Evolutionary conservation across 2,329 filamentous ascomycete genomes (phyloP), one percentile per base, ranked within the genome.

Genomic region (Pseudocercospora fijiensis): DNA sequence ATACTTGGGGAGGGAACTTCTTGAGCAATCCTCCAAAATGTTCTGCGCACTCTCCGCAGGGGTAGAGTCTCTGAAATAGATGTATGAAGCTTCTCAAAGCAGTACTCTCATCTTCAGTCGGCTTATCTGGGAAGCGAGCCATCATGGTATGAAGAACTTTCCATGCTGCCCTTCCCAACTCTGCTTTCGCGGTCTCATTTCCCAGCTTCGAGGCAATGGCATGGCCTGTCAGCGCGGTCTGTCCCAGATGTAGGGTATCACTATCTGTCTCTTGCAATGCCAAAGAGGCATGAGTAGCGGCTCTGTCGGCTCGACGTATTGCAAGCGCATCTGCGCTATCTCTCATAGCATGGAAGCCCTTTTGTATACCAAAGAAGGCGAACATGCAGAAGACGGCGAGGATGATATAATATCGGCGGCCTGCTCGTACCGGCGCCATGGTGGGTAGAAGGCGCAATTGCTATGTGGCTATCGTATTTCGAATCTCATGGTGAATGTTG

Each of bases 121-220:
- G 86, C 64, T 84, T 82, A 70, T 88, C 86, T 11, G 86, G 86
- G 72, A 87, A 89, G 67, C 85, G 82, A 59, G 85, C 85, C 79
- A 89, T 87, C 64, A 86, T 86, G 18, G 86, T 89, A 74, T 89
- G 86, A 67, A 89, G 81, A 67, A 87, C 81, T 71, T 87, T 87
- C 86, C 86, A 89, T 37, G 86, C 83, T 62, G 86, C 84, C 65
- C 86, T 83, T 65, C 86, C 86, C 27, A 89, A 79, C 75, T 89
- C 86, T 65, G 84, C 86, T 76, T 94, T 95, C 60, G 86, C 81
- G 6, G 91, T 95, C 65, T 89, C 90, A 78, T 95, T 95, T 73
- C 90, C 91, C 59, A 95, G 81, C 78, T 91, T 92, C 1, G 90
- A 88, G 57, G 90, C 90, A 72, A 92, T 94, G 3, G 87, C 88